phyloP scores from a whole-genome alignment of 2,329 filamentous ascomycete genomes.

The Monilinia vaccinii-corymbosi region DNA sequence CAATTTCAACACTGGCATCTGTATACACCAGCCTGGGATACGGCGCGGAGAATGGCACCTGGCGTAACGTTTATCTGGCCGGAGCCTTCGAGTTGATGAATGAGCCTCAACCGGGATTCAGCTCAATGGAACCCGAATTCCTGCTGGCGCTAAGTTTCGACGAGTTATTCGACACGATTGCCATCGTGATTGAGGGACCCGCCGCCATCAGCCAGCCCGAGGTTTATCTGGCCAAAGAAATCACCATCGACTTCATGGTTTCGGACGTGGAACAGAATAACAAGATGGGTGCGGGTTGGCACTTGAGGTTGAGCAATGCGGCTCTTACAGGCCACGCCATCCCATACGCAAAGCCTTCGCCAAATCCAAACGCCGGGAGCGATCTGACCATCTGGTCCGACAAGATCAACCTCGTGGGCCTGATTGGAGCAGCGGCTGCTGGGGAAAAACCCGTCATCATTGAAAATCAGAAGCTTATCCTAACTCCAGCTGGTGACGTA shows the following conservation, averaged over 20 bases:
- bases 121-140: neutral
- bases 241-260: neutral
- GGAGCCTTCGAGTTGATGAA: neutral
- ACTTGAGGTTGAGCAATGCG: neutral
- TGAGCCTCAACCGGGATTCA: neutral
- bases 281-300: neutral
- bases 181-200: neutral
- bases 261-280: neutral
- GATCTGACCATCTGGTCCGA: neutral
- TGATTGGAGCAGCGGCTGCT: neutral
- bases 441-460: neutral
- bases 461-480: neutral
- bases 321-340: neutral
- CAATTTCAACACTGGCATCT: constrained; percentile 21
- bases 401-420: neutral
- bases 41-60: constrained; percentile 33
- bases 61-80: constrained; percentile 34
- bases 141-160: neutral
- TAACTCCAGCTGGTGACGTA: neutral
- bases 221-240: neutral
- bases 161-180: neutral
- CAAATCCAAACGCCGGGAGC: neutral
- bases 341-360: neutral
- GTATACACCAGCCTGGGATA: constrained; percentile 31
- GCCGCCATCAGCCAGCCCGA: neutral